phyloP scores from a whole-genome alignment of 371 early-diverging fungal species.

The Rhizomucor pusillus region DNA sequence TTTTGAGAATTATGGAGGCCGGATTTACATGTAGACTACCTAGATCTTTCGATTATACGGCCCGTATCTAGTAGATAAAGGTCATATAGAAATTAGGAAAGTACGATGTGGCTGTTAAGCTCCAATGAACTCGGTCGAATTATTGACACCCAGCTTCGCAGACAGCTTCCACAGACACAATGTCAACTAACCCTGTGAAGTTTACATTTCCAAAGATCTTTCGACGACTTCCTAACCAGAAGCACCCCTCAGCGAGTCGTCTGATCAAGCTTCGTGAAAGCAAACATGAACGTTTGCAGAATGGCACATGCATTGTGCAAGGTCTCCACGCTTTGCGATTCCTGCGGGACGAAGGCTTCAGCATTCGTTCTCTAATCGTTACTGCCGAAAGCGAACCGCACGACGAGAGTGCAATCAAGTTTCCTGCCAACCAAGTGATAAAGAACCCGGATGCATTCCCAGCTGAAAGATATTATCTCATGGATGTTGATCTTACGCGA shows the following conservation, averaged over 20 bases:
- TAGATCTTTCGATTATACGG: too few species aligned
- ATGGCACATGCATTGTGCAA: slow-evolving; percentile 32
- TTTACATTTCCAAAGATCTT: slow-evolving; percentile 27
- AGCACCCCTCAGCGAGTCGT: slow-evolving; percentile 23
- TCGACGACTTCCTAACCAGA: slow-evolving; percentile 21
- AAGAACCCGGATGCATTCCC: slow-evolving; percentile 30
- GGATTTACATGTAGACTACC: too few species aligned
- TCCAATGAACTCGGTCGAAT: too few species aligned
- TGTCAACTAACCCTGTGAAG: slow-evolving; percentile 15
- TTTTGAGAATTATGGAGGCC: too few species aligned
- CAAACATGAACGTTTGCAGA: slow-evolving; percentile 30
- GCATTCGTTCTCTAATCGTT: slow-evolving; percentile 27
- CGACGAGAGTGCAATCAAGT: slow-evolving; percentile 26
- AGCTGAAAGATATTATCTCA: slow-evolving; percentile 32
- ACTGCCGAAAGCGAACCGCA: slow-evolving; percentile 32
- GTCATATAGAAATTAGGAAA: too few species aligned
- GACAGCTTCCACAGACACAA: slow-evolving; percentile 3
- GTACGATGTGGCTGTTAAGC: too few species aligned
- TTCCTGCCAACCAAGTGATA: slow-evolving; percentile 30
- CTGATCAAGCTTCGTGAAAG: slow-evolving; percentile 33
- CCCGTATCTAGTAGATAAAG: too few species aligned
- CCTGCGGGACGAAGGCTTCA: slow-evolving; percentile 25
- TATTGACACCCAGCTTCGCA: neutral
- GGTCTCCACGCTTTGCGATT: slow-evolving; percentile 34
- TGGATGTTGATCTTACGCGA: slow-evolving; percentile 41